phyloP scores from a whole-genome alignment of 1,284 basidiomycete genomes.

The Testicularia cyperi region DNA sequence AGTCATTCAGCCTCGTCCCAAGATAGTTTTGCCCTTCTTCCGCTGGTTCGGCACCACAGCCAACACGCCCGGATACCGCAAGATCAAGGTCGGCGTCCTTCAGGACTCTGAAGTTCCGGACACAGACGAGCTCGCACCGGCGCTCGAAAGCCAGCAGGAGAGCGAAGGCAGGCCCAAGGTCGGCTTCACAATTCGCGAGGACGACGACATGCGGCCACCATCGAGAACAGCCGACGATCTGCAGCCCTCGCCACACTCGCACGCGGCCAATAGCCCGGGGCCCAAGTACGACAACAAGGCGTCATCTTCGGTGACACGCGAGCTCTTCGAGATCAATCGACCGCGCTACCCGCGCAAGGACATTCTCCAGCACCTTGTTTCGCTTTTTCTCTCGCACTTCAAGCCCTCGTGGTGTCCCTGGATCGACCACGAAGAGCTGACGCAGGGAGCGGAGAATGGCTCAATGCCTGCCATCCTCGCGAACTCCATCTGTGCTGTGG shows the following conservation, averaged over 20 bases:
- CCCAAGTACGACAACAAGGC: constrained; percentile 23
- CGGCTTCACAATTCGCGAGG: constrained; percentile 28
- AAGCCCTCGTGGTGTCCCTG: constrained; percentile 47
- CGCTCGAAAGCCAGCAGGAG: constrained; percentile 8
- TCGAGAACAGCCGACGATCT: constrained; percentile 16
- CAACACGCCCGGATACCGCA: constrained; percentile 51
- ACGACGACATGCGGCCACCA: constrained; percentile 20
- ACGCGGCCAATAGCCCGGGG: constrained; percentile 9
- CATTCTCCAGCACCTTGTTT: constrained; percentile 40
- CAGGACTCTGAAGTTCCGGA: constrained; percentile 38
- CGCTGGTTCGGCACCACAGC: constrained; percentile 53
- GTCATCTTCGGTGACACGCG: constrained; percentile 37
- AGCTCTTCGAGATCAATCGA: constrained; percentile 48
- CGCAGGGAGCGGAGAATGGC: constrained; percentile 27
- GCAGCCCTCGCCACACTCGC: constrained; percentile 20
- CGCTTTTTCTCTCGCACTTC: constrained; percentile 41
- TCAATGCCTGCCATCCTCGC: constrained; percentile 48
- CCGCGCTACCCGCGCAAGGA: constrained; percentile 43
- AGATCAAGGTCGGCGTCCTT: constrained; percentile 52
- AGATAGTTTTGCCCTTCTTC: constrained; percentile 53
- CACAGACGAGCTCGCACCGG: constrained; percentile 24
- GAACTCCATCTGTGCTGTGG: constrained; percentile 46
- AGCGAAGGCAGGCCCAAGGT: constrained; percentile 4
- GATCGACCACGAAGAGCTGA: constrained; percentile 43
- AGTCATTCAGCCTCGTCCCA: constrained; percentile 18